Evolutionary conservation across 352 stramenopile species (phyloP).

Genomic region (Discostella stelligera): DNA sequence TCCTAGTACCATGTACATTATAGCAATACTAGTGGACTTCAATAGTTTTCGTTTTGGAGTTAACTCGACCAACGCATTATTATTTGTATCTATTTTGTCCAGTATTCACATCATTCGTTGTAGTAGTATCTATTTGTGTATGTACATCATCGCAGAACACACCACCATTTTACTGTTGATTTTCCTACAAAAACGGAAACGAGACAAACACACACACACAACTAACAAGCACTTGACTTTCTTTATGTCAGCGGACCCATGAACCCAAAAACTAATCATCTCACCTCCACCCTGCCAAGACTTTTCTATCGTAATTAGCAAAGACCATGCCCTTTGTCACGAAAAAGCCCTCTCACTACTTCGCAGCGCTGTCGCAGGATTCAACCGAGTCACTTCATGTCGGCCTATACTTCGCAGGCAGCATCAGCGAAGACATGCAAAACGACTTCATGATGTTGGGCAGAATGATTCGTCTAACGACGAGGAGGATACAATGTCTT

Average conservation of each 20-base stretch:
- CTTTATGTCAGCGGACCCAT: not conserved
- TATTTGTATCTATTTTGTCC: too few relatives aligned
- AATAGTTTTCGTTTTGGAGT: too few relatives aligned
- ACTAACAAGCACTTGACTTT: not conserved
- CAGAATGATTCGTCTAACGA: slow-evolving; percentile 17
- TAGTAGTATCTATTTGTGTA: too few relatives aligned
- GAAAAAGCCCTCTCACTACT: slow-evolving; percentile 42
- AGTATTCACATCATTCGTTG: too few relatives aligned
- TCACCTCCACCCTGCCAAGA: not conserved
- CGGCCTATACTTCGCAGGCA: slow-evolving; percentile 30
- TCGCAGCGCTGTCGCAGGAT: slow-evolving; percentile 26
- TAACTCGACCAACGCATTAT: too few relatives aligned
- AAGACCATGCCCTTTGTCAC: slow-evolving; percentile 35
- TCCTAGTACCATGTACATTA: too few relatives aligned
- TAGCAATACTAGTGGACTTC: too few relatives aligned
- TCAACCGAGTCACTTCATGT: slow-evolving; percentile 36
- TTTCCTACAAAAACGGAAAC: too few relatives aligned
- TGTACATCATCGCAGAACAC: too few relatives aligned
- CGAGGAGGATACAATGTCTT: slow-evolving; percentile 33
- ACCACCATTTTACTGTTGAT: too few relatives aligned
- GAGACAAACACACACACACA: too few relatives aligned
- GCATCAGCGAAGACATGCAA: slow-evolving; percentile 15
- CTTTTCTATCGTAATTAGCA: too few relatives aligned
- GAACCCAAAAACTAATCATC: not conserved
- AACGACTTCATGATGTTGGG: slow-evolving; percentile 16